Evolutionary conservation across 2,329 filamentous ascomycete species (phyloP), one percentile per base, ranked within the genome.

Genomic region (Aspergillus ochraceus): DNA sequence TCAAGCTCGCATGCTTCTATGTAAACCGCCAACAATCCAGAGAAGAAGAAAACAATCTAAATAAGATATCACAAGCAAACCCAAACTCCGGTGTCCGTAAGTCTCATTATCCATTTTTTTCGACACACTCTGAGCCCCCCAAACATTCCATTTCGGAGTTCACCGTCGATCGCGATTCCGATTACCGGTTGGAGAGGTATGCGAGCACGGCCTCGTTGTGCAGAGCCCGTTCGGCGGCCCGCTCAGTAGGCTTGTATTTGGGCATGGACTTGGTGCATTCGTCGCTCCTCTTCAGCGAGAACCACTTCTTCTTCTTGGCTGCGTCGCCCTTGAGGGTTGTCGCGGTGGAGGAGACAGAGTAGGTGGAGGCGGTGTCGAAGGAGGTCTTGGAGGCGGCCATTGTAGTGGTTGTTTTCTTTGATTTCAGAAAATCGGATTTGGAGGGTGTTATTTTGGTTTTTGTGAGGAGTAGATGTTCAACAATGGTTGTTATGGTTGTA

Each of bases 21-120:
- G 54, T 83, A 83, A 51, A 52, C 9, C 11, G 11, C 32, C 32
- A 36, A 30, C 24, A n/a, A 24, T 29, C 10, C 4, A 17, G 69
- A 86, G 86, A 54, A 20, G 17, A 47, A 29, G 24, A 5, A 19
- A 54, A 29, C 32, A 32, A 22, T 54, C 32, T 54, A 54, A 26
- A 26, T 2, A 20, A 46, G n/a, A 17, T 14, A 42, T 30, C 26
- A 29, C 26, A 29, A 29, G 26, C 26, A 29, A 29, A 29, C 26
- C 30, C 30, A 24, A 39, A 24, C n/a, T 24, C n/a, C 36, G 19
- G 81, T 78, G 63, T 79, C 24, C 24, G 49, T 51, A 51, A n/a
- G 49, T 30, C 49, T 26, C n/a, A 51, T 51, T 42, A 42, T 5
- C 36, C 36, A 14, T n/a, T 42, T 6, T n/a, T 42, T 42, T 42